Evolutionary conservation across 805 yeast genomes (phyloP), one percentile per base, ranked within the genome.

Genomic region (Zygosaccharomyces rouxii): DNA sequence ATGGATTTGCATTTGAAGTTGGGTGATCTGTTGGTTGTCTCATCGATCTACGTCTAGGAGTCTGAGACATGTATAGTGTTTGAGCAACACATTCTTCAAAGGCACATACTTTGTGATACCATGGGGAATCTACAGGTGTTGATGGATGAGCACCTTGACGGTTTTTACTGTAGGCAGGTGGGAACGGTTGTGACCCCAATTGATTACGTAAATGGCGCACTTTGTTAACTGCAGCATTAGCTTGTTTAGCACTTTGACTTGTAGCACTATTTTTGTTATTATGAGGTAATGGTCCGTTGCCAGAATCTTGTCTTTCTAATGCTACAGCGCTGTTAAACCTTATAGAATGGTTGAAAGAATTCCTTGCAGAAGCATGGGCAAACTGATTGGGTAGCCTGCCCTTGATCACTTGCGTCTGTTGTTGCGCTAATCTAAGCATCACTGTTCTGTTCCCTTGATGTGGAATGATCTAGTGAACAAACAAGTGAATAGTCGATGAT

Each of bases 41-140:
- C 50, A 60, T 61, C 29, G 55, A 55, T 39, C 63, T 62, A 38
- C 64, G 57, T 52, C 63, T 63, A 39, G 69, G 67, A 3, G 69
- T 64, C 48, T 63, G 68, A 1, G 69, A 65, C 63, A 65, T 62
- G 41, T 63, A 60, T 37, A 65, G 53, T 10, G 71, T 65, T 42
- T 67, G 70, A 0, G 69, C 53, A 3, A 73, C 66, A 49, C 76
- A 74, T 51, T 79, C 82, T 55, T 77, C 81, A 59, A 77, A 78
- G 3, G 81, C 78, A 38, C 70, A 54, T 6, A 78, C 69, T 50
- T 78, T 79, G 47, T 73, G 71, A 52, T 67, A 74, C 71, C 75
- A 76, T 14, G 83, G 82, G 5, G 79, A 63, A 11, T 68, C 69
- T 21, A 69, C 58, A 3, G 59, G 46, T 1, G 55, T 50, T 1